Base-by-base conservation (phyloP, 2,329 filamentous ascomycete genomes). In the Stenocarpella maydis region DNA sequence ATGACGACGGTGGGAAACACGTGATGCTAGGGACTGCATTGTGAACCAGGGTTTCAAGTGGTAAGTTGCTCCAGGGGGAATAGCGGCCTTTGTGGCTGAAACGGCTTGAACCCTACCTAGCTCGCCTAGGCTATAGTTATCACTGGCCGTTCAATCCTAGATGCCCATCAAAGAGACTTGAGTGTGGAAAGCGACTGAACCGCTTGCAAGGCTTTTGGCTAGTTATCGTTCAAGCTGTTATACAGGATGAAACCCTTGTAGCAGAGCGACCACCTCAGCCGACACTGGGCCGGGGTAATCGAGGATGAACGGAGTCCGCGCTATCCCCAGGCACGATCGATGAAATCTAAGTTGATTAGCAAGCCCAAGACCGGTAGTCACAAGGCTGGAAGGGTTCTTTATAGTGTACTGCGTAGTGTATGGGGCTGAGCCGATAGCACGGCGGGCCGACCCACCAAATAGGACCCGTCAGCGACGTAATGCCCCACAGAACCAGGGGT, bases 401-500 rank as follows among this genome's bases (percentile, higher is more conserved):
- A 47, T 14, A 41, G 58, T n/a, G n/a, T n/a, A n/a, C n/a, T n/a
- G n/a, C n/a, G n/a, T n/a, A n/a, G n/a, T n/a, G n/a, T n/a, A n/a
- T n/a, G n/a, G 55, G 55, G 55, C 55, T 61, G 55, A 61, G 55
- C 55, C 39, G 55, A 47, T 45, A 26, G 45, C 39, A 61, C 55
- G 34, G 58, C 58, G 58, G 58, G 58, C 58, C 58, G 58, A 49
- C 58, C 58, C 58, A 61, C 58, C 58, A 47, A 41, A 47, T n/a
- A 45, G 28, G 58, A 61, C 58, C 58, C 58, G 41, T 61, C 43
- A 4, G 14, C 58, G 58, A 61, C 58, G 58, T 61, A 61, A 61
- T 61, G 58, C 10, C 26, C 58, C 58, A 47, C 58, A 47, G 58
- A 61, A 61, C n/a, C 58, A 61, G 58, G 58, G 58, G 58, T 61